Percentiles rank a stretch among this genome's conserved stretches.
These are phyloP conservation scores for Epichloe typhina DNA, from an alignment of 2,329 filamentous ascomycete species.

Conservation along the genomic window DNA sequence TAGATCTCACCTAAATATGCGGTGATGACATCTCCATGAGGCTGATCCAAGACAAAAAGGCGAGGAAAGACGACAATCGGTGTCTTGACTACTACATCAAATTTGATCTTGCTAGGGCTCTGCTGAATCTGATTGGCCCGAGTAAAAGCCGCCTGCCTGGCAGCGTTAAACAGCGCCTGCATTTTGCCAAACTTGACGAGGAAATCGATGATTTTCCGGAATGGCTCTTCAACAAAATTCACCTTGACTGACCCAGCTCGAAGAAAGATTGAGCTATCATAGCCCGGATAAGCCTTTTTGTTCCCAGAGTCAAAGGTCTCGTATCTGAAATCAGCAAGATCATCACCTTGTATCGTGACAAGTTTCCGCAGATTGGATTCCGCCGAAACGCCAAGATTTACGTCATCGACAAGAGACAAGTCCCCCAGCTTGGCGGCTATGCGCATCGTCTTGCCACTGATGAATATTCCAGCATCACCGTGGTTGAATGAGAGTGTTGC, in stretches of 20 bases:
- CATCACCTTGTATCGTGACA: slow-evolving; percentile 88
- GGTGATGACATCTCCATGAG: slow-evolving; percentile 70
- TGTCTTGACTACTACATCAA: slow-evolving; percentile 85
- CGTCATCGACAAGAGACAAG: slow-evolving; percentile 79
- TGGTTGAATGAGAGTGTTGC: slow-evolving; percentile 88
- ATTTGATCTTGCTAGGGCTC: slow-evolving; percentile 79
- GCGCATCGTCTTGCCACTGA: slow-evolving; percentile 75
- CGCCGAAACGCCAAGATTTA: slow-evolving; percentile 77
- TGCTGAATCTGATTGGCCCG: slow-evolving; percentile 91
- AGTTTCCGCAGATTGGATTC: slow-evolving; percentile 73
- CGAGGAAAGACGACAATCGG: slow-evolving; percentile 93
- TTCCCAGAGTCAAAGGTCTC: slow-evolving; percentile 78
- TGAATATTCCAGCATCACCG: slow-evolving; percentile 79
- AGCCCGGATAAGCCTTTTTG: slow-evolving; percentile 68
- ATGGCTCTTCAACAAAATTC: slow-evolving; percentile 94
- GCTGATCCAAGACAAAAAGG: slow-evolving; percentile 53
- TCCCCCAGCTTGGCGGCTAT: slow-evolving; percentile 74
- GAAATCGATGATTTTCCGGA: slow-evolving; percentile 96
- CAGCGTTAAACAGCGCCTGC: slow-evolving; percentile 97
- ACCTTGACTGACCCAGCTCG: slow-evolving; percentile 91
- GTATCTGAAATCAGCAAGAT: slow-evolving; percentile 93
- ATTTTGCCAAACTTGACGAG: slow-evolving; percentile 98
- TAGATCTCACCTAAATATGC: slow-evolving; percentile 97
- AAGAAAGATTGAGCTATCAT: slow-evolving; percentile 82
- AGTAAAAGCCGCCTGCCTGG: slow-evolving; percentile 82